phyloP scores from a whole-genome alignment of 495 filamentous ascomycete genomes.

The Talaromyces wortmannii region DNA sequence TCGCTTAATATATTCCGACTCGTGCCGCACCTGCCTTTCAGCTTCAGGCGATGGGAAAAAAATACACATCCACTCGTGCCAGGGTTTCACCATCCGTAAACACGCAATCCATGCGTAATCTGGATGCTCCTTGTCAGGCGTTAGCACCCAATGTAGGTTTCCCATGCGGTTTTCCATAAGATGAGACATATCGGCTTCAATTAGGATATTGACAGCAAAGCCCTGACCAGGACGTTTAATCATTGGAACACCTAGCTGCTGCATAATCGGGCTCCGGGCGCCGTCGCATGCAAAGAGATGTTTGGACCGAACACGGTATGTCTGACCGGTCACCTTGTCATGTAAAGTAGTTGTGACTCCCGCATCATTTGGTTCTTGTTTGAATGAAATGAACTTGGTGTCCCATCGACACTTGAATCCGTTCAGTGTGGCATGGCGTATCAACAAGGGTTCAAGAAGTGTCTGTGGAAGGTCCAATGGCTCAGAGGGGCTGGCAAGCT shows the following conservation, averaged over 20 bases:
- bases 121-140: conserved; percentile 26
- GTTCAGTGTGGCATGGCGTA: conserved; percentile 18
- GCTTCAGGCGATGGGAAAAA: conserved; percentile 22
- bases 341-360: neutral
- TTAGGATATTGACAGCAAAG: conserved; percentile 36
- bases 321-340: conserved; percentile 23
- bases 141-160: conserved; percentile 45
- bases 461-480: conserved; percentile 38
- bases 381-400: conserved; percentile 19
- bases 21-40: conserved; percentile 13
- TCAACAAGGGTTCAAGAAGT: conserved; percentile 36
- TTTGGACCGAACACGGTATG: conserved; percentile 32
- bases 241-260: conserved; percentile 10
- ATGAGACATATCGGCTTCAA: conserved; percentile 39
- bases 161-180: conserved; percentile 33
- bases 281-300: conserved; percentile 49
- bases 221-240: conserved; percentile 41
- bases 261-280: conserved; percentile 33
- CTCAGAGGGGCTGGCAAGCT: conserved; percentile 33
- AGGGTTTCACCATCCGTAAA: conserved; percentile 40
- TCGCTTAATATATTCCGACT: conserved; percentile 24
- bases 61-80: conserved; percentile 44
- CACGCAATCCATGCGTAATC: conserved; percentile 31
- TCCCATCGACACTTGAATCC: conserved; percentile 31
- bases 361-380: neutral